Evolutionary conservation across 2,329 filamentous ascomycete species (phyloP).

Genomic region (Stachybotrys chartarum): DNA sequence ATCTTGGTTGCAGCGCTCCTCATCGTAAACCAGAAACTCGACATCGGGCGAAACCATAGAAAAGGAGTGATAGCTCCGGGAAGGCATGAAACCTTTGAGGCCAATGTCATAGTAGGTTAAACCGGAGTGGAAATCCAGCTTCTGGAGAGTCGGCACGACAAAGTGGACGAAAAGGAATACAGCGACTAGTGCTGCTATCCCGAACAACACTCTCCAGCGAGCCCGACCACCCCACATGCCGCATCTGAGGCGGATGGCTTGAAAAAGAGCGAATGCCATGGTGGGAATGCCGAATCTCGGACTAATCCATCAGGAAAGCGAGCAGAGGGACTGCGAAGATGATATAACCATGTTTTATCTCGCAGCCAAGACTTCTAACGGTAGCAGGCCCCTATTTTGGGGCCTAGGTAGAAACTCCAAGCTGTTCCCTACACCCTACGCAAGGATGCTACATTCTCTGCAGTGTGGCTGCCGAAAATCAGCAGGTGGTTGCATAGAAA

Average conservation of each 20-base stretch:
- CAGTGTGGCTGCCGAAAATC: too few relatives aligned
- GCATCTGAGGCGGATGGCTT: background rate
- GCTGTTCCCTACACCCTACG: background rate
- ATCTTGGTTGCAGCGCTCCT: background rate
- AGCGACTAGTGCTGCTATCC: background rate
- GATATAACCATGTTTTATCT: too few relatives aligned
- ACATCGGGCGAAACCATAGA: background rate
- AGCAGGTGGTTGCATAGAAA: background rate
- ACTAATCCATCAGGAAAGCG: too few relatives aligned
- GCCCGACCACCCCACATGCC: background rate
- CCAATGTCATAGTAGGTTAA: background rate
- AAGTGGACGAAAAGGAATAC: background rate
- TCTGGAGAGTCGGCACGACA: background rate
- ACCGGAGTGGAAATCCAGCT: background rate
- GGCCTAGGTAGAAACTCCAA: background rate
- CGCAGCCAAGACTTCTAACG: too few relatives aligned
- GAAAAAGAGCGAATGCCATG: background rate
- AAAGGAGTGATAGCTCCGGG: background rate
- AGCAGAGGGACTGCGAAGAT: too few relatives aligned
- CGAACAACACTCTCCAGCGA: background rate
- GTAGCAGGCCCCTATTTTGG: too few relatives aligned
- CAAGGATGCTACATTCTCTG: too few relatives aligned
- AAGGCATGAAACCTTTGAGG: background rate
- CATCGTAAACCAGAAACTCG: background rate
- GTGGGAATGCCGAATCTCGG: background rate